Percentiles rank a stretch among this genome's conserved stretches.
These are phyloP conservation scores for Chlorella ohadii DNA, from an alignment of 139 green algal genomes.

Conservation along the genomic window DNA sequence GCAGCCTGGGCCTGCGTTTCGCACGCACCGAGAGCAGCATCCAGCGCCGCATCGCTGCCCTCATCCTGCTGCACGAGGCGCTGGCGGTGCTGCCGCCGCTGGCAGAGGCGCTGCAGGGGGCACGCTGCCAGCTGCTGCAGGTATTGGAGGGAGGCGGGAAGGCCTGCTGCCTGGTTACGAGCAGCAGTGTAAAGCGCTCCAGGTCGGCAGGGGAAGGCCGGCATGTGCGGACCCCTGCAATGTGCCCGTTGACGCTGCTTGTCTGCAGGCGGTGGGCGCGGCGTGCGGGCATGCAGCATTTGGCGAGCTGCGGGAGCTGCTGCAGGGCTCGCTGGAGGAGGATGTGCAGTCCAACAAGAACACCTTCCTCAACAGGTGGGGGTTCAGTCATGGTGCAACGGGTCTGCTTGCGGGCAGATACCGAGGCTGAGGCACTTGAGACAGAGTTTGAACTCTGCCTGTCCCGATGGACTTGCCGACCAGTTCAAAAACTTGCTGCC, in stretches of 20 bases:
- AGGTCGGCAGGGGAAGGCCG: no score
- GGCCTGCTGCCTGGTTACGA: no score
- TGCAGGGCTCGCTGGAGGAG: constrained; percentile 66
- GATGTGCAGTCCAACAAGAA: constrained; percentile 55
- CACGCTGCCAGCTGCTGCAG: constrained; percentile 49
- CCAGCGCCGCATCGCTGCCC: constrained; percentile 40
- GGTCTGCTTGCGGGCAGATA: no score
- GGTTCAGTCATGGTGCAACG: no score
- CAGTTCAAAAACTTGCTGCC: no score
- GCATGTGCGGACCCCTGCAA: no score
- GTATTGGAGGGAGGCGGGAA: no score
- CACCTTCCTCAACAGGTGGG: constrained; percentile 63
- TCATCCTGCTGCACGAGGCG: constrained; percentile 65
- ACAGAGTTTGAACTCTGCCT: no score
- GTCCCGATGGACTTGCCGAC: no score
- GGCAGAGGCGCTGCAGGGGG: constrained; percentile 38
- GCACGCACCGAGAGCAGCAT: constrained; percentile 20
- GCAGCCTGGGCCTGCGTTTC: constrained; percentile 36
- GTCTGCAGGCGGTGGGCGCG: constrained; percentile 17
- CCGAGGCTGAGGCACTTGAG: no score
- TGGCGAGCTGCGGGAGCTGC: constrained; percentile 30
- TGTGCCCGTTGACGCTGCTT: no score
- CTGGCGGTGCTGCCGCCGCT: constrained; percentile 58
- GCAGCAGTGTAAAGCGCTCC: no score
- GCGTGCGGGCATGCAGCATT: constrained; percentile 44